Conservation (phyloP, 345 rosid genomes). For the Dimocarpus longan region DNA sequence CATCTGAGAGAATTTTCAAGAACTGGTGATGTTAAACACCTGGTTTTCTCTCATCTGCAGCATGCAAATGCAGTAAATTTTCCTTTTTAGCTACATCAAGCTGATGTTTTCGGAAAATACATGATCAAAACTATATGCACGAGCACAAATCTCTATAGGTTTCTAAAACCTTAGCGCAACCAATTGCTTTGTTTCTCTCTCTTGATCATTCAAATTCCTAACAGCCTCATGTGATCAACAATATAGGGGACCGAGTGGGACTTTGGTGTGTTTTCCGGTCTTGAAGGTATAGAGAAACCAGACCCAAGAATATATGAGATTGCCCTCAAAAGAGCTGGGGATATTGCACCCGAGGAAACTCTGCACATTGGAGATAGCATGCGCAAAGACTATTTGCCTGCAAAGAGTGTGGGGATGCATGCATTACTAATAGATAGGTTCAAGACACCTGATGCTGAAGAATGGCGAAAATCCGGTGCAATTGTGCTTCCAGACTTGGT, state of each 20-base stretch:
- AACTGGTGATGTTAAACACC: neutral
- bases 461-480: conserved; percentile 81
- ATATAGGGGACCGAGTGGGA: conserved; percentile 87
- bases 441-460: conserved; percentile 74
- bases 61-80: neutral
- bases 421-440: conserved; percentile 89
- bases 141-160: neutral
- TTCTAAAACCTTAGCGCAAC: no score
- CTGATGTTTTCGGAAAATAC: neutral
- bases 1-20: neutral
- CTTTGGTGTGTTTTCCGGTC: conserved; percentile 94
- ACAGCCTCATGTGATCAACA: conserved; percentile 1
- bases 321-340: conserved; percentile 81
- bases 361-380: conserved; percentile 93
- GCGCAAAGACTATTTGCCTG: conserved; percentile 86
- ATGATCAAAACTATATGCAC: neutral
- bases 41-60: neutral
- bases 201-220: neutral
- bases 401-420: conserved; percentile 85
- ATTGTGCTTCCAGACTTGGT: conserved; percentile 79
- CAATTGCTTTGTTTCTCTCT: no score
- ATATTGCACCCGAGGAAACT: conserved; percentile 63
- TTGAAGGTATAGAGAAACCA: conserved; percentile 94
- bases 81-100: neutral
- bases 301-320: conserved; percentile 71